Base-by-base conservation (phyloP, 169 alveolate genomes). In the Eimeria praecox region DNA sequence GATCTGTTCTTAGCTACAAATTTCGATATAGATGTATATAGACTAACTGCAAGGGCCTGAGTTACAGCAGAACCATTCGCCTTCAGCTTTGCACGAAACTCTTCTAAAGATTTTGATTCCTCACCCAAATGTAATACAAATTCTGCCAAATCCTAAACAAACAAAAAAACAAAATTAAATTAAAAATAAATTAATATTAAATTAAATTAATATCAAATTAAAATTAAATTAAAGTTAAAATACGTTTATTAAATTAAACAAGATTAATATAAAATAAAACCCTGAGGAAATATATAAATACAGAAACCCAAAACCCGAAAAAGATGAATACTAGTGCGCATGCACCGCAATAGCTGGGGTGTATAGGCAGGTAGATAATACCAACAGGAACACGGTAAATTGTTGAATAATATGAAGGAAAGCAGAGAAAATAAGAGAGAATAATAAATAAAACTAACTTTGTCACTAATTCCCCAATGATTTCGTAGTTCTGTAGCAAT, bases 391-490 rank as follows among this genome's bases (percentile, higher is more conserved):
- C n/a, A n/a, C n/a, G n/a, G n/a, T n/a, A n/a, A n/a, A n/a, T n/a
- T n/a, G n/a, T n/a, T n/a, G n/a, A n/a, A n/a, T n/a, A n/a, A n/a
- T n/a, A n/a, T n/a, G n/a, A 49, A 49, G 59, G 12, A 49, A 49
- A 49, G 59, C 5, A 49, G 12, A 49, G 59, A 49, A 49, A 49
- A 49, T 5, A 49, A 49, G 12, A 49, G 12, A 12, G 12, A 8
- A 8, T 6, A 66, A 33, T 10, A 71, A 71, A 40, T 8, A 46
- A 4, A 4, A 54, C 85, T 16, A 6, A 94, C 96, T 82, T 86
- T 56, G 86, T 95, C 97, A 71, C 73, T 52, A 27, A 95, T 56
- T 1, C 96, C 96, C 97, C 96, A 95, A 94, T 95, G 97, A 52
- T 95, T 95, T 82, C 83, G 86, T 49, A 95, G 92, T 75, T 95